Conservation (phyloP, 352 stramenopile genomes). For the Phytopythium helicoides region DNA sequence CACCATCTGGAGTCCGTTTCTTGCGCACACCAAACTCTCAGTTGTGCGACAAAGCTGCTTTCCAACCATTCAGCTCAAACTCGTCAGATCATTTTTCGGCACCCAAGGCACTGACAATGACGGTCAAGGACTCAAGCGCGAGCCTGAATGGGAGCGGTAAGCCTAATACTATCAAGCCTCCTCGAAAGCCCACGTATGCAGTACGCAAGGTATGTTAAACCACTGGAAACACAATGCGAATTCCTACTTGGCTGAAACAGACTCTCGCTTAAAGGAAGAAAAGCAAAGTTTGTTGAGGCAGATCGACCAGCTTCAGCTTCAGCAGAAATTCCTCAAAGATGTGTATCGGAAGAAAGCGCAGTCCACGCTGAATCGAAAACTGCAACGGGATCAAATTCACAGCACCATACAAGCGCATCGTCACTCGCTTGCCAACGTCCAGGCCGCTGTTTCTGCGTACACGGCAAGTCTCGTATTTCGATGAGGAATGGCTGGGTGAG, state of each 20-base stretch:
- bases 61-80: no score
- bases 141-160: no score
- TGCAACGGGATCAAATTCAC: slow-evolving; percentile 10
- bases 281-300: slow-evolving; percentile 27
- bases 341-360: slow-evolving; percentile 2
- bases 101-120: no score
- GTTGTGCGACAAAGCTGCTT: no score
- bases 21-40: no score
- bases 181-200: slow-evolving; percentile 29
- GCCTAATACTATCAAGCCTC: no score
- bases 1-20: no score
- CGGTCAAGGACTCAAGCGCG: no score
- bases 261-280: no score
- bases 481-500: slow-evolving; percentile 1
- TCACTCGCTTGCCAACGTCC: slow-evolving; percentile 24
- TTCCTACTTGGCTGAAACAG: no score
- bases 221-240: no score
- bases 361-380: slow-evolving; percentile 8
- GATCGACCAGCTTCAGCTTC: slow-evolving; percentile 22
- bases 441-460: slow-evolving; percentile 22
- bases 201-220: slow-evolving; percentile 21
- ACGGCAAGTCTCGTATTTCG: slow-evolving; percentile 9
- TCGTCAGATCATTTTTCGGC: no score
- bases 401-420: slow-evolving; percentile 15
- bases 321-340: slow-evolving; percentile 4